A percentile compares a stretch with the other conserved stretches of the same genome.
Conservation (phyloP, 352 stramenopile genomes). For the Pythium phragmitis region DNA sequence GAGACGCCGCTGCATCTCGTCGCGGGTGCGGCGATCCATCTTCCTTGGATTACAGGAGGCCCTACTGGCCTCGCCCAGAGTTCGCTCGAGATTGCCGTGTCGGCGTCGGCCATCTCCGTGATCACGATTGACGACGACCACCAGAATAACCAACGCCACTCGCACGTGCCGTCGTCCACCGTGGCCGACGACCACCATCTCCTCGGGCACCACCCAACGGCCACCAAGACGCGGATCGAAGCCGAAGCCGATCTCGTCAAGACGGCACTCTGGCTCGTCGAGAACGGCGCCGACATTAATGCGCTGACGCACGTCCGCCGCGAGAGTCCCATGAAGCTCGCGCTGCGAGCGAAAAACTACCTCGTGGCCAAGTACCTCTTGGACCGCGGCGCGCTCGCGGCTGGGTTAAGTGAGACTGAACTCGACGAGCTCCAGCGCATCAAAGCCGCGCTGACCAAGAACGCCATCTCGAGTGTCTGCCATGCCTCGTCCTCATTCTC, state of each 20-base stretch:
- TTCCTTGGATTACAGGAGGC: not conserved
- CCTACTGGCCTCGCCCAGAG: not conserved
- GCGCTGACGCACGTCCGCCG: slow-evolving; percentile 20
- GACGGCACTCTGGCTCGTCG: slow-evolving; percentile 48
- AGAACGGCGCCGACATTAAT: slow-evolving; percentile 55
- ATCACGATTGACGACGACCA: slow-evolving; percentile 25
- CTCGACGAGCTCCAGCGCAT: slow-evolving; percentile 32
- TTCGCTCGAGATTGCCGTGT: slow-evolving; percentile 32
- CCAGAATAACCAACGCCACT: slow-evolving; percentile 27
- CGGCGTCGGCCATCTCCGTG: slow-evolving; percentile 35
- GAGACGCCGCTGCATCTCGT: slow-evolving; percentile 77
- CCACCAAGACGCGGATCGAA: slow-evolving; percentile 19
- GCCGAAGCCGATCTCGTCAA: slow-evolving; percentile 36
- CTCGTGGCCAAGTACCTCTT: slow-evolving; percentile 38
- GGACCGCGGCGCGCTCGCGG: slow-evolving; percentile 34
- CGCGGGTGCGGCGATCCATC: slow-evolving; percentile 26
- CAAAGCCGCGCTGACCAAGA: slow-evolving; percentile 34
- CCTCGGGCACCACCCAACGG: not conserved
- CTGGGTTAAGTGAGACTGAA: slow-evolving; percentile 28
- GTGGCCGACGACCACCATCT: slow-evolving; percentile 9
- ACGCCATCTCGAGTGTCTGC: slow-evolving; percentile 33
- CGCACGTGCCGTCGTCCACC: slow-evolving; percentile 10
- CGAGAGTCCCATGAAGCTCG: slow-evolving; percentile 39
- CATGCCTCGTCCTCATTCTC: slow-evolving; percentile 1
- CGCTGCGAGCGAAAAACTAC: slow-evolving; percentile 34